phyloP scores from a whole-genome alignment of 768 basidiomycete genomes.

The Dioszegia crocea region DNA sequence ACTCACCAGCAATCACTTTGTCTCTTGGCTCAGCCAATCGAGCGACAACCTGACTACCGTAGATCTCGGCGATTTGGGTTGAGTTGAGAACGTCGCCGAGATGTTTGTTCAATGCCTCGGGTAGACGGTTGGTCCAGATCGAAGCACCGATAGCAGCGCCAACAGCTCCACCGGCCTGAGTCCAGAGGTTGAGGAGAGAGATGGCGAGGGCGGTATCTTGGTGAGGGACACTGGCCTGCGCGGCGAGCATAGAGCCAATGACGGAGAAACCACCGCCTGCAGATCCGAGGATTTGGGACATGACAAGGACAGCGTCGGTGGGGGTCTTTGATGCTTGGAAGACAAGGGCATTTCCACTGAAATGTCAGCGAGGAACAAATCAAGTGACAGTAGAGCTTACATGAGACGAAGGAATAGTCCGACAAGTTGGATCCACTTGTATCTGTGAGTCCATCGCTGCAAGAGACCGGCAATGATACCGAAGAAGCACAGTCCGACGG shows the following conservation, averaged over 20 bases:
- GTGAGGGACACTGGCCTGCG: constrained; percentile 51
- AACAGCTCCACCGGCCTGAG: constrained; percentile 49
- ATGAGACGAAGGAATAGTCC: constrained; percentile 14
- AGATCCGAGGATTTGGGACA: constrained; percentile 41
- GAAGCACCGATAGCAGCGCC: constrained; percentile 48
- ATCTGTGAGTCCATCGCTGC: constrained; percentile 44
- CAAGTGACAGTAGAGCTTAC: constrained; percentile 1
- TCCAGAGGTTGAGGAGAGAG: constrained; percentile 50
- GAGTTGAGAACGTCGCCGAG: constrained; percentile 34
- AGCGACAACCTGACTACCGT: constrained; percentile 35
- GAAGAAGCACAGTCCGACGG: constrained; percentile 43
- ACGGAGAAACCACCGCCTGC: constrained; percentile 45
- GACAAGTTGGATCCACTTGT: constrained; percentile 39
- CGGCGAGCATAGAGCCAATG: constrained; percentile 45
- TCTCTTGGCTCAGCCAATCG: constrained; percentile 37
- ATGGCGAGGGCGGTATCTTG: constrained; percentile 50
- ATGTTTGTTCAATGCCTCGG: constrained; percentile 28
- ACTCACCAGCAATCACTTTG: constrained; percentile 30
- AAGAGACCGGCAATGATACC: constrained; percentile 45
- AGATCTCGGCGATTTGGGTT: constrained; percentile 41
- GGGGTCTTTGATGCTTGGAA: constrained; percentile 24
- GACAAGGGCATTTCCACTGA: constrained; percentile 34
- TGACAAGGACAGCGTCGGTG: constrained; percentile 39
- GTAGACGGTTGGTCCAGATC: constrained; percentile 38
- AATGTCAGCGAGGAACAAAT: neutral